Base-by-base conservation (phyloP, 2,329 filamentous ascomycete genomes). In the Xylariales sp. region DNA sequence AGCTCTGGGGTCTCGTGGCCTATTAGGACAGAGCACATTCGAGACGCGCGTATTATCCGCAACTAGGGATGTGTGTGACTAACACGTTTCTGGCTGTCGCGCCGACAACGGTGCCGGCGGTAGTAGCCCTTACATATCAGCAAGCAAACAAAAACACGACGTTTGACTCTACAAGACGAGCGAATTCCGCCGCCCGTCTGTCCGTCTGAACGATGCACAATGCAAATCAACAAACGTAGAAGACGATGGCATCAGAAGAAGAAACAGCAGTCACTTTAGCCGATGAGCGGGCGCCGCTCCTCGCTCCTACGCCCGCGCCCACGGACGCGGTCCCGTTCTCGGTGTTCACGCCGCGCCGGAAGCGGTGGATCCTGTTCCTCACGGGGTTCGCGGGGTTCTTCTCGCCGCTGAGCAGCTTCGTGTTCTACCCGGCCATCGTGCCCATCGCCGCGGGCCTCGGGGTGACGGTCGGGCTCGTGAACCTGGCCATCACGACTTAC, bases 401-500 rank as follows among this genome's bases (percentile, higher is more conserved):
- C 60, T 74, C 73, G 1, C 70, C 73, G 0, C 50, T 73, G 48
- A 71, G 67, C 32, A 71, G 65, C 41, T 74, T 73, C 50, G 71
- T 73, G 4, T 75, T 70, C 61, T 75, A 69, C 43, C 73, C 72
- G 0, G 73, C 71, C 32, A 71, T 72, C 16, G 69, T 62, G 5
- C 65, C 68, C 2, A 69, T 75, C 3, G 68, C 73, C 3, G 16
- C 30, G 1, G 52, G 62, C 10, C 67, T 75, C 3, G 41, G 62
- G 28, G 69, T 73, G 9, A 59, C 70, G 1, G 59, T 72, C 5
- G 65, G 64, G 3, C 53, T 74, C 48, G 12, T 71, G 28, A 67
- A 71, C 41, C 36, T 71, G 1, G 61, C 69, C 7, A 54, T 71
- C 28, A 69, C 69, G 6, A 78, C 78, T 1, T 81, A 80, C 57